These are phyloP conservation scores for Phytophthora sp. DNA, from an alignment of 352 stramenopile genomes.

Conservation along the genomic window DNA sequence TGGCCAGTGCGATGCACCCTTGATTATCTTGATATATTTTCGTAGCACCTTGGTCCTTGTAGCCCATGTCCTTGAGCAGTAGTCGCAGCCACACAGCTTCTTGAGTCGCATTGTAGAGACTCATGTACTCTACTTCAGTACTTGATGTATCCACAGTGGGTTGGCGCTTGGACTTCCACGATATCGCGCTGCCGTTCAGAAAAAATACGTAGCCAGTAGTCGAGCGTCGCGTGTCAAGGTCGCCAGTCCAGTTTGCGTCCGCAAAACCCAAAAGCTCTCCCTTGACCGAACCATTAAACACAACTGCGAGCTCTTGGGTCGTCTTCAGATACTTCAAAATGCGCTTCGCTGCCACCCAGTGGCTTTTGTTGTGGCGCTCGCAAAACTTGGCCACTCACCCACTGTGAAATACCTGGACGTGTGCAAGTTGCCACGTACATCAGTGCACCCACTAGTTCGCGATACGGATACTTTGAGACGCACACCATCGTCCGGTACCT, in stretches of 20 bases:
- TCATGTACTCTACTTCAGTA: too few relatives aligned
- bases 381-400: slow-evolving; percentile 3
- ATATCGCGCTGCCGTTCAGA: not conserved
- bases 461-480: not conserved
- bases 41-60: not conserved
- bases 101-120: not conserved
- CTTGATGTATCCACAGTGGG: not conserved
- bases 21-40: not conserved
- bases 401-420: not conserved
- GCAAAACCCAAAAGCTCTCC: not conserved
- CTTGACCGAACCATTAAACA: not conserved
- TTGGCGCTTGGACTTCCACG: not conserved
- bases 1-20: not conserved
- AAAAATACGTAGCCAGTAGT: not conserved
- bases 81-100: not conserved
- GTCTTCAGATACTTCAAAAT: not conserved
- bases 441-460: not conserved
- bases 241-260: not conserved
- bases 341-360: not conserved
- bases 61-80: not conserved
- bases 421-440: not conserved
- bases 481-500: not conserved
- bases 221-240: not conserved
- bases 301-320: not conserved
- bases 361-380: not conserved